A percentile compares a stretch with the other conserved stretches of the same genome.
phyloP scores from a whole-genome alignment of 768 basidiomycete genomes.

The Vishniacozyma victoriae region DNA sequence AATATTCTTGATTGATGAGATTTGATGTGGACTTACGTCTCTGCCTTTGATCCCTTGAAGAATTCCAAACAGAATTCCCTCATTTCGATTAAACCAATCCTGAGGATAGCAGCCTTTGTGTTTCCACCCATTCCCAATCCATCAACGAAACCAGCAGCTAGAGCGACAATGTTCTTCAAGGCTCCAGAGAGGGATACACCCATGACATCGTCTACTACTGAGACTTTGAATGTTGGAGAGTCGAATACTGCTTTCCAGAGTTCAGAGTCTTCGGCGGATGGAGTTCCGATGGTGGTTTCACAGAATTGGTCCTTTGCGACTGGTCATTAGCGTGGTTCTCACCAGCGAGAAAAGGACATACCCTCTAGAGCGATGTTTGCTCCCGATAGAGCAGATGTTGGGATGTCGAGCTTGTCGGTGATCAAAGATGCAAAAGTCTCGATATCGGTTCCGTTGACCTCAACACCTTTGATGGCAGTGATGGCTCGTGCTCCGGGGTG shows the following conservation, averaged over 20 bases:
- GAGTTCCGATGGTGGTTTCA: constrained; percentile 52
- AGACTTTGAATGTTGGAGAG: constrained; percentile 49
- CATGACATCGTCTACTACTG: constrained; percentile 49
- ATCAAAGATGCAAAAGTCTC: constrained; percentile 50
- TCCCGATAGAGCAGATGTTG: constrained; percentile 49
- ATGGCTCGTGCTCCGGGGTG: constrained; percentile 47
- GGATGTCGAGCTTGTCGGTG: constrained; percentile 47
- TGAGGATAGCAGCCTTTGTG: constrained; percentile 51
- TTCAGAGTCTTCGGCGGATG: constrained; percentile 41
- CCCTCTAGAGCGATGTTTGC: constrained; percentile 51
- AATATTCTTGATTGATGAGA: background rate
- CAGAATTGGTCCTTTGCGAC: constrained; percentile 51
- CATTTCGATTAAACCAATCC: constrained; percentile 52
- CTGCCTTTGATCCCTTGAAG: constrained; percentile 48
- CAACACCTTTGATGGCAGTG: constrained; percentile 52
- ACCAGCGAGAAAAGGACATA: constrained; percentile 5
- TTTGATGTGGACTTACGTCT: constrained; percentile 30
- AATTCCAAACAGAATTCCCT: constrained; percentile 50
- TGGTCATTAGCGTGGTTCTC: constrained; percentile 4
- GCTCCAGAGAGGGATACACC: constrained; percentile 52
- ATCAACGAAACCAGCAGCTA: constrained; percentile 52
- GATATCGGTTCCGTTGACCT: constrained; percentile 50
- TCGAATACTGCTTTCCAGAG: constrained; percentile 50
- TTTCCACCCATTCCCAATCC: constrained; percentile 50
- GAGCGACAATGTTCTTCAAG: constrained; percentile 52